Base-by-base conservation (phyloP, 352 stramenopile species). In the Phytopythium delawarense region DNA sequence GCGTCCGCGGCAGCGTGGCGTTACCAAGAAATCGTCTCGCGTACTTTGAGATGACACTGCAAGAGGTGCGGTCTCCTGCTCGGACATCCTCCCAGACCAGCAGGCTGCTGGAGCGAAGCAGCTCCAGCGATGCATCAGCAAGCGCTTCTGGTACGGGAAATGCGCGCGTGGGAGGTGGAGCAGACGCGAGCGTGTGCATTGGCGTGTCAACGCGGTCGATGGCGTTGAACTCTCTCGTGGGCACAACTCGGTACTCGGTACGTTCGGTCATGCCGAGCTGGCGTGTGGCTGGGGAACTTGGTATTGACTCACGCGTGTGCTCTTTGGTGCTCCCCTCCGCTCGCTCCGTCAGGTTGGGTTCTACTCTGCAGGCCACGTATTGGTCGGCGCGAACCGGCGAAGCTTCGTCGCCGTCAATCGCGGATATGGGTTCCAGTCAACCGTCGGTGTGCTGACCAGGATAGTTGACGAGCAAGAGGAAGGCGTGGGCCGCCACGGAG, bases 31-130 rank as follows among this genome's bases (percentile, higher is more conserved):
- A 88, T 63, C 79, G 81, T n/a, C 83, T 83, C 49, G 81, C 92
- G 60, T 96, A 96, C 69, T 96, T 94, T 61, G 87, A 96, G 69
- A 94, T 96, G 82, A 78, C 75, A 5, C 48, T 93, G 15, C 77
- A 80, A 34, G 71, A 88, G 65, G 58, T 61, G n/a, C 63, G 70
- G 56, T 75, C 82, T 2, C 67, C 67, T 1, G 46, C 55, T 3
- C 76, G 68, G 66, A 66, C 59, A 48, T 28, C 58, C 18, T 69
- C 67, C 11, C 61, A 63, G 7, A 59, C 39, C 5, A 65, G 46
- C 35, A 69, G 60, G 28, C 49, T 64, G 51, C 7, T 57, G 2
- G 51, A 57, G 13, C 51, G 51, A 45, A 57, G 35, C 32, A 25
- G n/a, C 20, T 6, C 23, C 25, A 46, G 35, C 13, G 0, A 49